phyloP scores from a whole-genome alignment of 2,329 filamentous ascomycete species.

The Pyricularia pennisetigena region DNA sequence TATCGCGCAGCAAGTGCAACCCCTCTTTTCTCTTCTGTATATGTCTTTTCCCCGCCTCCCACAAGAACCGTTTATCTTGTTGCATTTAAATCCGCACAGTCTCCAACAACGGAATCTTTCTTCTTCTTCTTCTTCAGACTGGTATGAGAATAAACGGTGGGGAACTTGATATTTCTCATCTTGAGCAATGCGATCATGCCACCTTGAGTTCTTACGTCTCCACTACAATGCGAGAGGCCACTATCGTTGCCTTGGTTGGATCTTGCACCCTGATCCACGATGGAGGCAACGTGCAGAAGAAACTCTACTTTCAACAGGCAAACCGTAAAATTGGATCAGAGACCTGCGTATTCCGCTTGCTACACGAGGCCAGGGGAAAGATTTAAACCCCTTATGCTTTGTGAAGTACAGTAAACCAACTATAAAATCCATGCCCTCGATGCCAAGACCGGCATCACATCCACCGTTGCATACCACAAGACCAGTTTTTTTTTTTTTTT shows the following conservation, averaged over 20 bases:
- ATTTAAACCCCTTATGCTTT: neutral
- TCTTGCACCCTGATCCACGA: neutral
- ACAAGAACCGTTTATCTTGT: neutral
- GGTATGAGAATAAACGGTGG: neutral
- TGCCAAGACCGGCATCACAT: too few relatives aligned
- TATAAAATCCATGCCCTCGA: too few relatives aligned
- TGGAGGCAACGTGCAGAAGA: neutral
- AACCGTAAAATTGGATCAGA: neutral
- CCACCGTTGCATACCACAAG: too few relatives aligned
- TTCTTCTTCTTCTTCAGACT: neutral
- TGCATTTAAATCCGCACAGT: neutral
- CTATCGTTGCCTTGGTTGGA: neutral
- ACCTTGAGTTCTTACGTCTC: neutral
- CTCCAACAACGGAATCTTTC: neutral
- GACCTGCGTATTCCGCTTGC: neutral
- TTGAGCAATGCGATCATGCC: neutral
- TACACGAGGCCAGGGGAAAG: neutral
- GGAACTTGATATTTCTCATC: neutral
- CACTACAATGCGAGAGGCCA: neutral
- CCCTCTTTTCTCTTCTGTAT: neutral
- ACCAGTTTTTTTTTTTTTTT: too few relatives aligned
- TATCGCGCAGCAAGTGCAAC: neutral
- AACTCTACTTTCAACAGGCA: neutral
- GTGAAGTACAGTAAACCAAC: too few relatives aligned
- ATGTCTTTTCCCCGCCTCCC: neutral